Conservation (phyloP, 2,329 filamentous ascomycete species). For the Verticillium zaregamsianum region DNA sequence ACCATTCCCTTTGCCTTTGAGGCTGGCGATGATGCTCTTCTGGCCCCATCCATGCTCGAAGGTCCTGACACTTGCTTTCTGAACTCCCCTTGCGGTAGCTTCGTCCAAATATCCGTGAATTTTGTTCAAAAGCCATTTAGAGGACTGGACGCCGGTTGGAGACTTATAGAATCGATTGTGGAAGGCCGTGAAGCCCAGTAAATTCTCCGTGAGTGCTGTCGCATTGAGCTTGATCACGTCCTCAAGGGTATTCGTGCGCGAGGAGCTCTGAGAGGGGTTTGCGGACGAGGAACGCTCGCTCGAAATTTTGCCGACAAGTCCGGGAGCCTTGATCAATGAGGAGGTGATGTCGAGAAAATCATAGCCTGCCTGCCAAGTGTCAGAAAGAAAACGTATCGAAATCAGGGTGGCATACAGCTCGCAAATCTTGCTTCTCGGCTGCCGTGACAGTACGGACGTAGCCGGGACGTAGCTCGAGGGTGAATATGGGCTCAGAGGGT, state of each 20-base stretch:
- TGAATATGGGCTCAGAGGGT: slow-evolving; percentile 47
- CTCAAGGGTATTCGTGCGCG: slow-evolving; percentile 57
- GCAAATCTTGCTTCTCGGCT: slow-evolving; percentile 89
- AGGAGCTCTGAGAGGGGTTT: slow-evolving; percentile 59
- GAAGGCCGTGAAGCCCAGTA: slow-evolving; percentile 7
- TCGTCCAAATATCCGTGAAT: slow-evolving; percentile 25
- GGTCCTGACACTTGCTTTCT: slow-evolving; percentile 20
- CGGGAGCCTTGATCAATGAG: slow-evolving; percentile 57
- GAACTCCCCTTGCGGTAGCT: slow-evolving; percentile 29
- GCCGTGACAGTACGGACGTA: slow-evolving; percentile 85
- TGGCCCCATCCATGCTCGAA: slow-evolving; percentile 35
- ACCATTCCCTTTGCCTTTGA: slow-evolving; percentile 25
- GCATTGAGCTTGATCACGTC: slow-evolving; percentile 21
- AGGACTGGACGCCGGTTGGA: slow-evolving; percentile 33
- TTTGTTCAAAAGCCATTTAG: slow-evolving; percentile 37
- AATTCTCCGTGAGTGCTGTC: background rate
- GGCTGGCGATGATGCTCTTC: slow-evolving; percentile 34
- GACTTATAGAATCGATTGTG: slow-evolving; percentile 38
- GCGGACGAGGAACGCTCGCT: slow-evolving; percentile 60
- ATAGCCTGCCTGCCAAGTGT: slow-evolving; percentile 43
- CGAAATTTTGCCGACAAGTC: slow-evolving; percentile 20
- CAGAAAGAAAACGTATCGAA: background rate
- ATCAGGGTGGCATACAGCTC: slow-evolving; percentile 55
- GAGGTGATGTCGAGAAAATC: slow-evolving; percentile 95
- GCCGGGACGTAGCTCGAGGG: slow-evolving; percentile 82